These are phyloP conservation scores for Waltergamsia citrina DNA, from an alignment of 2,329 filamentous ascomycete species.

Conservation along the genomic window DNA sequence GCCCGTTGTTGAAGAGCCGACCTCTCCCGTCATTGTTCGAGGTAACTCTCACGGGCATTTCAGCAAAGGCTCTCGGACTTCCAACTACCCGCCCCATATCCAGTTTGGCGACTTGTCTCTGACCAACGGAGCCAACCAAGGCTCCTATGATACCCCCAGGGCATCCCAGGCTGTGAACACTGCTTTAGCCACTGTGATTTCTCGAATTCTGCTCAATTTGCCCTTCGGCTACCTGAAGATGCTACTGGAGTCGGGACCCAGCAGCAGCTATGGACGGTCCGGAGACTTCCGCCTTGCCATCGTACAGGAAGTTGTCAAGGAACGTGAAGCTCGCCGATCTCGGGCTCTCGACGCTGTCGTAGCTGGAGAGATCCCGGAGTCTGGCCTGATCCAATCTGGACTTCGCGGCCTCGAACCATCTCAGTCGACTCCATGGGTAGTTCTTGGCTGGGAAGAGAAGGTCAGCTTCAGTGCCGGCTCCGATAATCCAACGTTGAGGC, in stretches of 20 bases:
- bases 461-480: constrained; percentile 11
- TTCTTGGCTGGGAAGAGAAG: constrained; percentile 40
- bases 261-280: constrained; percentile 37
- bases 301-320: constrained; percentile 39
- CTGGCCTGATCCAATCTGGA: constrained; percentile 22
- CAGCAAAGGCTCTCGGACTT: constrained; percentile 19
- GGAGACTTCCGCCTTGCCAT: constrained; percentile 34
- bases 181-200: constrained; percentile 42
- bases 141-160: constrained; percentile 4
- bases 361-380: constrained; percentile 21
- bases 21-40: constrained; percentile 20
- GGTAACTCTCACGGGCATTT: constrained; percentile 23
- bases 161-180: constrained; percentile 12
- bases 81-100: constrained; percentile 31
- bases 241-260: constrained; percentile 51
- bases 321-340: constrained; percentile 48
- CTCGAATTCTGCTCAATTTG: constrained; percentile 59
- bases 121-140: constrained; percentile 12
- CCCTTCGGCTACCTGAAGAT: constrained; percentile 59
- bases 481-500: constrained; percentile 22
- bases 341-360: constrained; percentile 32
- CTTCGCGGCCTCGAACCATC: constrained; percentile 26
- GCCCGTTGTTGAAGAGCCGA: constrained; percentile 6
- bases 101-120: constrained; percentile 60
- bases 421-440: constrained; percentile 25